Percentiles rank a stretch among this genome's conserved stretches.
Conservation (phyloP, 495 filamentous ascomycete species). For the Jackrogersella multiformis region DNA sequence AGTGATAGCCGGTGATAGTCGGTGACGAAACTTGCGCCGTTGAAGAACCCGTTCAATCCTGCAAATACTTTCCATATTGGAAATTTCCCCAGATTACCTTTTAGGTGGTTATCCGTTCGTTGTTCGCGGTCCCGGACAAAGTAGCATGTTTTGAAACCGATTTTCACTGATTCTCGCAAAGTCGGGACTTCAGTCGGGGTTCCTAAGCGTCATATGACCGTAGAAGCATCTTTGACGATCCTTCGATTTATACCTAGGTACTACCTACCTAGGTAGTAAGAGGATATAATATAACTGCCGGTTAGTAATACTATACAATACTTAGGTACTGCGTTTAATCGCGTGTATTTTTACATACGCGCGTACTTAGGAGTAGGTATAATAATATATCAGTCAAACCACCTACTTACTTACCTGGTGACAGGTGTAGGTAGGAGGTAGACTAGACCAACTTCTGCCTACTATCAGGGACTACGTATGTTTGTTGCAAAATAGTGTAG, state of each 20-base stretch:
- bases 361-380: no score
- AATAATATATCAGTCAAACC: no score
- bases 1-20: constrained; percentile 3
- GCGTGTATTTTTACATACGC: no score
- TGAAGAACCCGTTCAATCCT: not conserved
- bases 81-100: not conserved
- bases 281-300: constrained; percentile 1
- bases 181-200: not conserved
- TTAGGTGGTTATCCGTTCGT: not conserved
- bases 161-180: constrained; percentile 2
- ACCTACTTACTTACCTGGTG: no score
- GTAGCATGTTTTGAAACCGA: not conserved
- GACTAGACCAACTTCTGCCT: no score
- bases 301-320: no score
- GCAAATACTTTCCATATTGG: not conserved
- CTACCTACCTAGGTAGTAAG: no score
- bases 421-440: no score
- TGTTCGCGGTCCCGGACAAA: not conserved
- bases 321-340: no score
- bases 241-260: constrained; percentile 2
- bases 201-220: constrained; percentile 1
- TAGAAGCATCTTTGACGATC: constrained; percentile 15
- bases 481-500: no score
- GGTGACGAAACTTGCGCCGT: constrained; percentile 3
- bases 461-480: no score